Evolutionary conservation across 1,284 basidiomycete genomes (phyloP).

Genomic region (Ustilago crameri): DNA sequence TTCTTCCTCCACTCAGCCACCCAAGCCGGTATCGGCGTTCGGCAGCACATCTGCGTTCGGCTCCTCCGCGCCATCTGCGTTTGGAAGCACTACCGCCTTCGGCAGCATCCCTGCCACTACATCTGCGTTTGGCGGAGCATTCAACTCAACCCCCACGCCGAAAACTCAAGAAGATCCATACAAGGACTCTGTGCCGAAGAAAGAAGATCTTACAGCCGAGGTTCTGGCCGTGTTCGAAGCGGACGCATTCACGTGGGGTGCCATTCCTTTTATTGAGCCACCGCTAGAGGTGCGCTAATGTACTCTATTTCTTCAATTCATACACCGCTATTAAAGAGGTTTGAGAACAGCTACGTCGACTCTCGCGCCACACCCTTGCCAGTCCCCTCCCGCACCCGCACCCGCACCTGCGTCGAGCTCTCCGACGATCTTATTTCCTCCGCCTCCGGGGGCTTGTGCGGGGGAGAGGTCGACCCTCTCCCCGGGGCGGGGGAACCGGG

Average conservation of each 20-base stretch:
- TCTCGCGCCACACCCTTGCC: slow-evolving; percentile 40
- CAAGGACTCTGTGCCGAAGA: slow-evolving; percentile 15
- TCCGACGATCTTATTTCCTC: slow-evolving; percentile 13
- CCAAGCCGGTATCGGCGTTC: no score
- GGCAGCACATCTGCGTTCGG: slow-evolving; percentile 7
- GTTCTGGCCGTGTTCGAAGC: slow-evolving; percentile 26
- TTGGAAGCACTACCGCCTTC: slow-evolving; percentile 7
- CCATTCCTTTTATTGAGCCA: slow-evolving; percentile 37
- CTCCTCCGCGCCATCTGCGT: slow-evolving; percentile 16
- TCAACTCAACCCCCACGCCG: background rate
- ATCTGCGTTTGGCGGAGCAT: background rate
- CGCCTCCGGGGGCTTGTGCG: slow-evolving; percentile 17
- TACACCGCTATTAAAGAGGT: no score
- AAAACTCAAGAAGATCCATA: slow-evolving; percentile 24
- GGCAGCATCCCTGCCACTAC: background rate
- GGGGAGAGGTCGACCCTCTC: slow-evolving; percentile 37
- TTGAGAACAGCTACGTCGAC: slow-evolving; percentile 46
- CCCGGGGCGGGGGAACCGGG: no score
- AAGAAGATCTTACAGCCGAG: slow-evolving; percentile 23
- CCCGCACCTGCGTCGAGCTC: slow-evolving; percentile 10
- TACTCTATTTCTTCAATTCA: no score
- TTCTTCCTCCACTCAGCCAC: no score
- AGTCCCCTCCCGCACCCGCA: slow-evolving; percentile 16
- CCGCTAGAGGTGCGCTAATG: slow-evolving; percentile 43
- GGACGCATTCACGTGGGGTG: slow-evolving; percentile 36